Evolutionary conservation across 169 alveolate genomes (phyloP), one percentile per base, ranked within the genome.

Genomic region (Plasmodium ovale): DNA sequence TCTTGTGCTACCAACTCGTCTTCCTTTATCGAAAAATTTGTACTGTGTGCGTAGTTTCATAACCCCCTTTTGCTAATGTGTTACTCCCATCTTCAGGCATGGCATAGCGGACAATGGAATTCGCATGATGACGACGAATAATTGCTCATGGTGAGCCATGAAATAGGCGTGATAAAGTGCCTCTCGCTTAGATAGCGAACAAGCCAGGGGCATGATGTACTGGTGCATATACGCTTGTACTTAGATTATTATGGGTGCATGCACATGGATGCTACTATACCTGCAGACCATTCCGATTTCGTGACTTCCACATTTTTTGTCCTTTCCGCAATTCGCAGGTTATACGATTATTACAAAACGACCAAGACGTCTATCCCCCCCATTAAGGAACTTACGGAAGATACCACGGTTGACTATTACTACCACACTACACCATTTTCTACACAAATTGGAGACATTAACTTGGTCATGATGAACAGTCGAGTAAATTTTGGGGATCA

Each of bases 51-150:
- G 9, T 7, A 25, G n/a, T 3, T 65, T 12, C 27, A 68, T 33
- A 37, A 29, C 5, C 23, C 23, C 2, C 1, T 39, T 5, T 49
- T 19, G 3, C 44, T 31, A 37, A 47, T 9, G 12, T 3, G 62
- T 77, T 25, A 1, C 10, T 42, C 23, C 19, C 42, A n/a, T 7
- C 23, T 68, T 68, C 71, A 92, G 95, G 74, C 53, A 92, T 82
- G 95, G 95, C 2, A 87, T 92, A 23, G 87, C 94, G 9, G 92
- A 92, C 3, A 92, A 92, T 70, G 95, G 95, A 27, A 77, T 92
- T 16, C 70, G 93, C 23, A 92, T 92, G 90, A 44, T 92, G 94
- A 92, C 94, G 31, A 90, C 87, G 53, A 89, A 92, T 37, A 71
- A 87, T 14, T 73, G 92, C 65, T 82, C 92, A 35, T 92, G 95